Evolutionary conservation across 2,329 filamentous ascomycete species (phyloP), one percentile per base, ranked within the genome.

Genomic region (Nemania sp.): DNA sequence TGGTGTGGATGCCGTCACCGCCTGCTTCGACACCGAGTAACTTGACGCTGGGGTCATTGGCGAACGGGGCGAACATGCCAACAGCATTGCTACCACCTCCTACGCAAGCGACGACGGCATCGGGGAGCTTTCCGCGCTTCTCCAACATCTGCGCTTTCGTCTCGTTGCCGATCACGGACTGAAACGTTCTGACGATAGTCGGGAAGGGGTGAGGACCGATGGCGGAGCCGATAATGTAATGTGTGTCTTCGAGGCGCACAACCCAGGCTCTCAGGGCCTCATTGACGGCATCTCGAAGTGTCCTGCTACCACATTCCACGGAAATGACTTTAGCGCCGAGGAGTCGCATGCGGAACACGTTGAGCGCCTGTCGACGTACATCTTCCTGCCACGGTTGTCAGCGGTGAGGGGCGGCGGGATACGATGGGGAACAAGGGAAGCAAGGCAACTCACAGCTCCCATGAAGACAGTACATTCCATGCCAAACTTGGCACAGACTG

Each of bases 381-480:
- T 99, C 95, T 79, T 99, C 95, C 73, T 81, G 53, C 54, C 32
- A 17, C 25, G 5, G 47, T 42, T 51, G 37, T 48, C 35, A 54
- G 46, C 64, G 11, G 35, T n/a, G 35, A 13, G 10, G 11, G 11
- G 12, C 3, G 11, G 17, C 47, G 42, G 25, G 6, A 4, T 21
- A 13, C 1, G 18, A 5, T 42, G 13, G 25, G 11, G 6, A 20
- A 39, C 9, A 20, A 42, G 1, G 18, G 5, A 13, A 15, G 32
- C 29, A 15, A 47, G n/a, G 13, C 2, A 37, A 77, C 79, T 75
- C 74, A 81, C 79, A 48, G 93, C 92, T 70, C 95, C 95, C 95
- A 99, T 99, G 79, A 93, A 99, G 57, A 99, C 90, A 32, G 92
- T 96, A 75, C 95, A 99, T 75, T 94, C 90, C 93, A 99, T 94